phyloP scores from a whole-genome alignment of 768 basidiomycete species.

The Tephrocybe rancida region DNA sequence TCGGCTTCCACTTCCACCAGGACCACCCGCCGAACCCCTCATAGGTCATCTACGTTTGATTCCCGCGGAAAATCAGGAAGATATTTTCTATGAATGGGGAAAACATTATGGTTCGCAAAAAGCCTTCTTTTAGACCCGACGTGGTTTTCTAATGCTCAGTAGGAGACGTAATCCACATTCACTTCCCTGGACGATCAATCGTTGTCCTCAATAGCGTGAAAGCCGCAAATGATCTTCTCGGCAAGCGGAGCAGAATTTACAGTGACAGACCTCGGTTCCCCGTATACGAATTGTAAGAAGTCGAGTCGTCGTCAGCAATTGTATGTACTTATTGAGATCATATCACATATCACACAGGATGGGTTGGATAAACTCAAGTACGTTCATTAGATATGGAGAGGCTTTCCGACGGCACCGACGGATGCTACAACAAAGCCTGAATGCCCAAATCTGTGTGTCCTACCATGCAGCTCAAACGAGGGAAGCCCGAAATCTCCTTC shows the following conservation, averaged over 20 bases:
- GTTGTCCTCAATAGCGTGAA: conserved; percentile 15
- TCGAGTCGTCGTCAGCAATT: background rate
- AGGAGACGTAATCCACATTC: conserved; percentile 18
- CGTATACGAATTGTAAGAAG: conserved; percentile 20
- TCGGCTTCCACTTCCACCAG: conserved; percentile 18
- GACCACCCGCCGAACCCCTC: conserved; percentile 18
- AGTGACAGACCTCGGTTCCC: conserved; percentile 18
- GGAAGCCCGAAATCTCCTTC: conserved; percentile 31
- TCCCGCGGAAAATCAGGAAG: conserved; percentile 9
- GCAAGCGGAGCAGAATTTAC: conserved; percentile 16
- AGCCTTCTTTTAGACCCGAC: background rate
- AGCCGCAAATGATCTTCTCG: conserved; percentile 17
- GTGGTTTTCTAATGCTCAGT: background rate
- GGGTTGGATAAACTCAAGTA: conserved; percentile 11
- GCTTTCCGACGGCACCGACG: conserved; percentile 16
- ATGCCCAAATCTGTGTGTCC: conserved; percentile 14
- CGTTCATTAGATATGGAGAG: conserved; percentile 19
- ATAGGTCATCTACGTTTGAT: conserved; percentile 19
- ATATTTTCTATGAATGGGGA: conserved; percentile 15
- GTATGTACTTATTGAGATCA: background rate
- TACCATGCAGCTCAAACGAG: conserved; percentile 26
- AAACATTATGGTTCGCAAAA: conserved; percentile 16
- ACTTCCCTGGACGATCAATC: background rate
- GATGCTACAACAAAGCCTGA: conserved; percentile 20
- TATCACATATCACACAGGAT: too few relatives aligned